Evolutionary conservation across 2,329 filamentous ascomycete species (phyloP), one percentile per base, ranked within the genome.

Genomic region (Neocucurbitaria cava): DNA sequence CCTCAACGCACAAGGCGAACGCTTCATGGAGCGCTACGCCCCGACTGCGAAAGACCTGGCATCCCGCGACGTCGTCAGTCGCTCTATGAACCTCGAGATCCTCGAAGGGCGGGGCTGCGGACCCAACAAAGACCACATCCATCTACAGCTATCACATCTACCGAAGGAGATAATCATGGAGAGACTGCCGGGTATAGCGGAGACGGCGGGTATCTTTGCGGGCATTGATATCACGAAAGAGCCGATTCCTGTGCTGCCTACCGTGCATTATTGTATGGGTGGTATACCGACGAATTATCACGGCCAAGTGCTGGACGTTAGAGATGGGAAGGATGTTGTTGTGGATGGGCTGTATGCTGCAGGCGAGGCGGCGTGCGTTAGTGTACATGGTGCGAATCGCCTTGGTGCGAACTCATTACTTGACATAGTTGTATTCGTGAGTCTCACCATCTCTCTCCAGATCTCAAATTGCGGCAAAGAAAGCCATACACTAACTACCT

Each of bases 191-290:
- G 80, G 80, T 1, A 82, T 82, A 38, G 77, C 79, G n/a, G 80
- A 82, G 61, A 82, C 80, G 11, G 80, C 80, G 1, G 74, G 69
- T 4, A 81, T 82, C 28, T 82, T 82, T 61, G 77, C 79, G 1
- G 80, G 80, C 5, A 78, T 82, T 15, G 79, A 82, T 56, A 78
- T 82, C 20, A 81, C 78, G 13, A 76, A 73, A 59, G 70, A 82
- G 54, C 78, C 80, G 0, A 82, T 83, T 53, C 81, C 81, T 1
- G 81, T 83, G 2, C 53, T 81, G 4, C 81, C 81, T 0, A 83
- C 81, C 1, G 81, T 83, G 3, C 81, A 82, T 59, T 82, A 82
- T 58, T 81, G 78, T 56, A 82, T 82, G 80, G 80, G 80, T 18
- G 80, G 80, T 21, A 79, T 82, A 11, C 79, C 80, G 7, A 82